These are phyloP conservation scores for Pseudofabraea citricarpa DNA, from an alignment of 2,329 filamentous ascomycete genomes.

Conservation along the genomic window DNA sequence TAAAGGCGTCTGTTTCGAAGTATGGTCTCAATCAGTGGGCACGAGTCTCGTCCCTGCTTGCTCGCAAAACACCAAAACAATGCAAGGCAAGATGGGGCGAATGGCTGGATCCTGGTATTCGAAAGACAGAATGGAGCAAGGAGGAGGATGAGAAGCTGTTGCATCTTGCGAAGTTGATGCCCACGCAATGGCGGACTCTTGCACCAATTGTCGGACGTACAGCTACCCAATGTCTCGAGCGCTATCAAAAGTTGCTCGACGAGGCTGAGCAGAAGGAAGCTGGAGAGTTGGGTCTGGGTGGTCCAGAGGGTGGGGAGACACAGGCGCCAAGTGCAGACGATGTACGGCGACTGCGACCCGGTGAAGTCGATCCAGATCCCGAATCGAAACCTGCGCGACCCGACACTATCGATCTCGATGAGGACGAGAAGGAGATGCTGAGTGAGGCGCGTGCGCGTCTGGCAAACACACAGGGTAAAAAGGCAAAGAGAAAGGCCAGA, in stretches of 20 bases:
- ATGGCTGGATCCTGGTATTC: constrained; percentile 96
- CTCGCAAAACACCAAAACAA: constrained; percentile 96
- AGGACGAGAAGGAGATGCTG: constrained; percentile 99
- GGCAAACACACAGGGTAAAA: constrained; percentile 98
- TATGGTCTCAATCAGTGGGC: constrained; percentile 98
- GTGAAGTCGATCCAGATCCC: constrained; percentile 94
- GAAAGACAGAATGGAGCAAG: constrained; percentile 98
- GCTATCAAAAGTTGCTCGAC: constrained; percentile 93
- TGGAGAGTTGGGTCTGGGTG: constrained; percentile 74
- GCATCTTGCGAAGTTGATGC: constrained; percentile 96
- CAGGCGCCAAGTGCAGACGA: constrained; percentile 88
- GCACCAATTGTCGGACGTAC: constrained; percentile 94
- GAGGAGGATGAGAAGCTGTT: constrained; percentile 98
- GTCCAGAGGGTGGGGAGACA: constrained; percentile 81
- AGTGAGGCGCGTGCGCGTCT: constrained; percentile 94
- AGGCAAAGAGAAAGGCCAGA: constrained; percentile 94
- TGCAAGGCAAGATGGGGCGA: constrained; percentile 98
- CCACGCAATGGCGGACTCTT: constrained; percentile 98
- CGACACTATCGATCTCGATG: constrained; percentile 96
- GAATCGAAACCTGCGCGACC: constrained; percentile 94
- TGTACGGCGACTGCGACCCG: constrained; percentile 80
- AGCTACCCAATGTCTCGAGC: constrained; percentile 93
- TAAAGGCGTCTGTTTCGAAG: constrained; percentile 78
- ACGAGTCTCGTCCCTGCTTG: constrained; percentile 92
- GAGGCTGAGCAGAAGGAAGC: constrained; percentile 89